Percentiles rank a stretch among this genome's conserved stretches.
Conservation (phyloP, 495 filamentous ascomycete species). For the Hypoxylon lienhwacheense region DNA sequence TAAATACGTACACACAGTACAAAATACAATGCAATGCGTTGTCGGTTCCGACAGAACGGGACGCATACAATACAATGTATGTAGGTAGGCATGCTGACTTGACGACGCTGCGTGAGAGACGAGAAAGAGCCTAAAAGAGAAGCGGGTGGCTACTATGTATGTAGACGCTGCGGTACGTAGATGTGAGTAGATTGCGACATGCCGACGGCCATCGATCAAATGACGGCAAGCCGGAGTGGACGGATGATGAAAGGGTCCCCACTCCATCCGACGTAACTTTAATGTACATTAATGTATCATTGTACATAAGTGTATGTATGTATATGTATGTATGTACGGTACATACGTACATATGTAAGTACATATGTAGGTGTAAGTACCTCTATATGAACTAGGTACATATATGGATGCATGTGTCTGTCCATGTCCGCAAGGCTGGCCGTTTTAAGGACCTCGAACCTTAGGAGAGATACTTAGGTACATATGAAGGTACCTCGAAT, state of each 20-base stretch:
- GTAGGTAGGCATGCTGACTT: conserved; percentile 19
- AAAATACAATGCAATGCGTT: conserved; percentile 20
- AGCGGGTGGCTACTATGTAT: conserved; percentile 35
- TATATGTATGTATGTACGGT: conserved; percentile 1
- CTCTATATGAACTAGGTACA: not conserved
- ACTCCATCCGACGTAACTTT: conserved; percentile 2
- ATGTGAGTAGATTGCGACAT: conserved; percentile 32
- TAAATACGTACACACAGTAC: not conserved
- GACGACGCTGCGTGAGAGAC: conserved; percentile 14
- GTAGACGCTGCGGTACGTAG: conserved; percentile 12
- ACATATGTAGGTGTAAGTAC: not conserved
- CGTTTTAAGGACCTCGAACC: no score
- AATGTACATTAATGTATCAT: conserved; percentile 1
- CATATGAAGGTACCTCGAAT: no score
- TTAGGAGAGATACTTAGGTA: no score
- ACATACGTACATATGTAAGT: conserved; percentile 1
- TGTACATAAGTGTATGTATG: not conserved
- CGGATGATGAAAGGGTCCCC: conserved; percentile 12
- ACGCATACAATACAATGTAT: conserved; percentile 27
- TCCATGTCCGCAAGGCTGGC: not conserved
- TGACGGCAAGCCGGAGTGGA: conserved; percentile 33
- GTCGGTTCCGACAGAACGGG: conserved; percentile 29
- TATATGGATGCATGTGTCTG: not conserved
- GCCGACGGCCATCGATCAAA: conserved; percentile 30
- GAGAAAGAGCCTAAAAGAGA: conserved; percentile 27